These are phyloP conservation scores for Grosmannia huntii DNA, from an alignment of 2,329 filamentous ascomycete species.

Conservation along the genomic window DNA sequence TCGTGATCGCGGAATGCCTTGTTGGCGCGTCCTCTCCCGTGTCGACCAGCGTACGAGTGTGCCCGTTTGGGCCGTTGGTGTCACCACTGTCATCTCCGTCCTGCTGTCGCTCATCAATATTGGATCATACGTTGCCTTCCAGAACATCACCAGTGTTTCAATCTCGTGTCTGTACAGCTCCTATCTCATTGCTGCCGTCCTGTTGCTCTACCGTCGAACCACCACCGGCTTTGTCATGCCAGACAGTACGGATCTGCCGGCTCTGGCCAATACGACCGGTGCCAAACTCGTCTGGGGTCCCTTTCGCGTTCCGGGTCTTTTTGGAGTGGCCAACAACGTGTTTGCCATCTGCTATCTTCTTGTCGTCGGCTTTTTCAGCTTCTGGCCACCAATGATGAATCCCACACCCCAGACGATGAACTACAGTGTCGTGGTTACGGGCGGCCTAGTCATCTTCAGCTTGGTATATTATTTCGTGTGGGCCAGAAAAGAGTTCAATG, in stretches of 20 bases:
- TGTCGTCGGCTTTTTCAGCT: slow-evolving; percentile 31
- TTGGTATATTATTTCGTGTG: slow-evolving; percentile 22
- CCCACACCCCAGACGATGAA: slow-evolving; percentile 30
- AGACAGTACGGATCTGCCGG: slow-evolving; percentile 36
- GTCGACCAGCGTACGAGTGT: slow-evolving; percentile 25
- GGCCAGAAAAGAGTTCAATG: slow-evolving; percentile 11
- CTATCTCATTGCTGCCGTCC: slow-evolving; percentile 31
- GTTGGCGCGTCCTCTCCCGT: slow-evolving; percentile 23
- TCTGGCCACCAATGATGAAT: slow-evolving; percentile 27
- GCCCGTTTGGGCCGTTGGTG: slow-evolving; percentile 14
- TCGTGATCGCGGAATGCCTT: slow-evolving; percentile 29
- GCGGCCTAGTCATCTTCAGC: slow-evolving; percentile 22
- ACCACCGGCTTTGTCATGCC: slow-evolving; percentile 34
- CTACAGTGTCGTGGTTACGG: slow-evolving; percentile 31
- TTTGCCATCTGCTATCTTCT: slow-evolving; percentile 29
- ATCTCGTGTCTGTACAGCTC: slow-evolving; percentile 28
- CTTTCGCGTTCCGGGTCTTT: slow-evolving; percentile 28
- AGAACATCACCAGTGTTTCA: slow-evolving; percentile 1
- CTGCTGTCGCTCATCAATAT: slow-evolving; percentile 3
- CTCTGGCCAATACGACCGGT: slow-evolving; percentile 32
- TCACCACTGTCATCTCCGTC: not conserved
- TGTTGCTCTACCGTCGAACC: slow-evolving; percentile 30
- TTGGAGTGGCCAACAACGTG: slow-evolving; percentile 26
- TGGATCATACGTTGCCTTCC: not conserved
- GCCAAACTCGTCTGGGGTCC: slow-evolving; percentile 36